Conservation (phyloP, 2,329 filamentous ascomycete species). For the Phialophora expanda region DNA sequence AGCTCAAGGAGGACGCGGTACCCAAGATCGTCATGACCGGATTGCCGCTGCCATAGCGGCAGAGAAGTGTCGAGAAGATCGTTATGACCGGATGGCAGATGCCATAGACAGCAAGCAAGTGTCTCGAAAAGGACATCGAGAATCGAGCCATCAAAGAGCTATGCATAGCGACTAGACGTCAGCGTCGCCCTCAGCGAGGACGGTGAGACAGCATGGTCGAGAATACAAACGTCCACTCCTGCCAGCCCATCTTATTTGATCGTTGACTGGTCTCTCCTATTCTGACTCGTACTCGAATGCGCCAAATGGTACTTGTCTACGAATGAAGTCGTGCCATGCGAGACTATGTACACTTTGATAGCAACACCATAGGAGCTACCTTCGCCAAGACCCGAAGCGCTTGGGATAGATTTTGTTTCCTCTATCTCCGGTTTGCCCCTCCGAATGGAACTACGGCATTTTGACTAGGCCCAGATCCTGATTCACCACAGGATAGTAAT, state of each 20-base stretch:
- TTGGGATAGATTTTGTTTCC: no score
- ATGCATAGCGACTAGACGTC: not conserved
- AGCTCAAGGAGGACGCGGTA: conserved; percentile 15
- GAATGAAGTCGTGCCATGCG: no score
- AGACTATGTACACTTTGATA: no score
- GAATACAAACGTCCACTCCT: conserved; percentile 2
- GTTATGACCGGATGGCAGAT: conserved; percentile 16
- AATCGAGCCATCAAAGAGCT: not conserved
- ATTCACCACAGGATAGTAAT: no score
- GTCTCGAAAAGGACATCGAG: not conserved
- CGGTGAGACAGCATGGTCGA: not conserved
- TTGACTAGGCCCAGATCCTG: no score
- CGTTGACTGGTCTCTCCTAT: no score
- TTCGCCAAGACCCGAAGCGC: no score
- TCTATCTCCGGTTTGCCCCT: no score
- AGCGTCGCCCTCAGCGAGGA: not conserved
- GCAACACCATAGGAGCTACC: no score
- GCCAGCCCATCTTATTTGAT: not conserved
- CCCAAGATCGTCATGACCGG: conserved; percentile 21
- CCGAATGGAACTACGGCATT: no score
- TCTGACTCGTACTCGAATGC: no score
- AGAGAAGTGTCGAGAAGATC: not conserved
- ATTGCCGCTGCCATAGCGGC: not conserved
- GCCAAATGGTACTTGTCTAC: no score
- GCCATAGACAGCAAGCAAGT: not conserved